Evolutionary conservation across 257 asterid species (phyloP).

Genomic region (Mentha longifolia): DNA sequence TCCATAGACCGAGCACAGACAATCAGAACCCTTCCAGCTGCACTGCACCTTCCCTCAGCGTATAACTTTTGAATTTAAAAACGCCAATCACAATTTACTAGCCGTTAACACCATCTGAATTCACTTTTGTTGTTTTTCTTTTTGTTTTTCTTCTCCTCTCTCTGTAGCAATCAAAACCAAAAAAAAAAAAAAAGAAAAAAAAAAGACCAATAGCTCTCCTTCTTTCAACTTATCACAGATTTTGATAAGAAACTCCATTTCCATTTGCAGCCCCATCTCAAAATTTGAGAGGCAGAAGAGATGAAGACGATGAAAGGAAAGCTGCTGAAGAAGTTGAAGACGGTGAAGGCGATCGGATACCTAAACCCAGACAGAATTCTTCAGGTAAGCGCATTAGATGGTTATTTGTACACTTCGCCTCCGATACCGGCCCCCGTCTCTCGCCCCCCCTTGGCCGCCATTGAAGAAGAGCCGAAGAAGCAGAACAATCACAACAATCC

Average conservation of each 20-base stretch:
- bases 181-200: slow-evolving; percentile 1
- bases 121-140: neutral
- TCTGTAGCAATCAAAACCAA: slow-evolving; percentile 35
- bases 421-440: slow-evolving; percentile 34
- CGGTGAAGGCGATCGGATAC: slow-evolving; percentile 75
- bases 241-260: neutral
- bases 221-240: slow-evolving; percentile 15
- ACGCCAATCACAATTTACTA: slow-evolving; percentile 39
- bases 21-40: slow-evolving; percentile 32
- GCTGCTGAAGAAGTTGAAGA: slow-evolving; percentile 75
- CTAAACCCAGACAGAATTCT: slow-evolving; percentile 72
- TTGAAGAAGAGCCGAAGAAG: slow-evolving; percentile 45
- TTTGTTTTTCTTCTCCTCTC: neutral
- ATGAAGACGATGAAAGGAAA: slow-evolving; percentile 89
- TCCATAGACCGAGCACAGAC: neutral
- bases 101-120: slow-evolving; percentile 57
- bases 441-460: slow-evolving; percentile 42
- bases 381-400: slow-evolving; percentile 63
- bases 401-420: slow-evolving; percentile 47
- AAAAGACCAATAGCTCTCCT: slow-evolving; percentile 3
- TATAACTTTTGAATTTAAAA: slow-evolving; percentile 55
- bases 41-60: slow-evolving; percentile 53
- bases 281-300: slow-evolving; percentile 11
- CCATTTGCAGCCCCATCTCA: neutral
- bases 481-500: slow-evolving; percentile 29